Conservation (phyloP, 169 alveolate genomes). For the Eimeria maxima region DNA sequence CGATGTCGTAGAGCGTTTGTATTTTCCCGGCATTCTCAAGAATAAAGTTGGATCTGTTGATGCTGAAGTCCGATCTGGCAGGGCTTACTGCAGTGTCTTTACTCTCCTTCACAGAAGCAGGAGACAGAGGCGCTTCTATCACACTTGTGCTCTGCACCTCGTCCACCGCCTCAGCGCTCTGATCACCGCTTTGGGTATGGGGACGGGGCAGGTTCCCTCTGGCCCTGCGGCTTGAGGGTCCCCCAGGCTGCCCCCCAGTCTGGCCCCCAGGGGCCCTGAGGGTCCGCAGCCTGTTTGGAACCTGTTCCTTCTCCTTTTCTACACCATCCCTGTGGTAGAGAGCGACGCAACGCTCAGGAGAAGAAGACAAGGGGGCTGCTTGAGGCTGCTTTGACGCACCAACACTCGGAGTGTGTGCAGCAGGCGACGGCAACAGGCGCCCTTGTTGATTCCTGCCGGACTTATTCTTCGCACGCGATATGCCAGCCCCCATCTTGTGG, state of each 20-base stretch:
- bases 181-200: not conserved
- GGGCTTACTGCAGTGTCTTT: not conserved
- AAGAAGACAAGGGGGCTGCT: not conserved
- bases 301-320: constrained; percentile 15
- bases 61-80: constrained; percentile 63
- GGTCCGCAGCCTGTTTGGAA: constrained; percentile 32
- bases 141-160: constrained; percentile 7
- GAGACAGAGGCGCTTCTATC: not conserved
- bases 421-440: constrained; percentile 44
- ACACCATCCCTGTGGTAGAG: constrained; percentile 17
- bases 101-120: not conserved
- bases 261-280: constrained; percentile 62
- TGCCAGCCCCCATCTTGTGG: constrained; percentile 64
- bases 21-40: constrained; percentile 85
- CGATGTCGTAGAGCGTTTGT: constrained; percentile 83
- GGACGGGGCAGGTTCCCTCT: constrained; percentile 40
- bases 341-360: constrained; percentile 57
- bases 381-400: not conserved
- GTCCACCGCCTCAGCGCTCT: not conserved
- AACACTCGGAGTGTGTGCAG: constrained; percentile 21
- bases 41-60: constrained; percentile 87
- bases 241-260: not conserved
- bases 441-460: constrained; percentile 51
- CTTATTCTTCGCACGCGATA: constrained; percentile 42
- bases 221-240: not conserved